Evolutionary conservation across 192 early-diverging fungal species (phyloP), one percentile per base, ranked within the genome.

Genomic region (Gamsiella multidivaricata): DNA sequence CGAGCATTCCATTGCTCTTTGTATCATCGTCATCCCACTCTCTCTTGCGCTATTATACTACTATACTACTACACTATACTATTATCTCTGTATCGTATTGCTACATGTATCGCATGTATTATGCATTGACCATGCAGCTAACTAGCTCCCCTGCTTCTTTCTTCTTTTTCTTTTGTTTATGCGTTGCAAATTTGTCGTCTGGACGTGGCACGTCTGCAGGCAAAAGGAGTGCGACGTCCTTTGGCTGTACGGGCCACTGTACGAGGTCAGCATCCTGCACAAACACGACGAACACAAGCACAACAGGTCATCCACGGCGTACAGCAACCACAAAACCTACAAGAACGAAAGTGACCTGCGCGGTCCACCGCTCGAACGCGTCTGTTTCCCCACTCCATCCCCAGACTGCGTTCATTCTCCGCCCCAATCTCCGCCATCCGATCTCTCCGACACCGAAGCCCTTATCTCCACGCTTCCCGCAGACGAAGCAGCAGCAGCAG

Each of bases 201-300:
- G n/a, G n/a, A n/a, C n/a, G n/a, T n/a, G n/a, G n/a, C n/a, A n/a
- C n/a, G n/a, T 52, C 37, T 10, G 47, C 62, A 76, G 73, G 73
- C 73, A 76, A 29, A 76, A 76, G 45, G 73, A 76, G 41, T 76
- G 73, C 28, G 73, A 76, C 43, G 65, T 68, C 15, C 59, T 76
- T 0, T 76, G 73, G 73, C 59, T 76, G 36, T 76, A 76, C 43
- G 73, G 73, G 11, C 73, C 73, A 1, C 36, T 76, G 42, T 76
- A 76, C 37, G 45, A 68, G 26, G 32, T 67, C 20, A 23, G 41
- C 34, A 20, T 71, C 33, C 41, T 56, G 1, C 64, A 61, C 33
- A 39, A 64, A 2, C 31, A 51, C 28, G 18, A 4, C 28, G 17
- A 52, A 23, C 18, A n/a, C n/a, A n/a, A n/a, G n/a, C n/a, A n/a